Evolutionary conservation across 2,329 filamentous ascomycete genomes (phyloP).

Genomic region (Stemphylium lycopersici): DNA sequence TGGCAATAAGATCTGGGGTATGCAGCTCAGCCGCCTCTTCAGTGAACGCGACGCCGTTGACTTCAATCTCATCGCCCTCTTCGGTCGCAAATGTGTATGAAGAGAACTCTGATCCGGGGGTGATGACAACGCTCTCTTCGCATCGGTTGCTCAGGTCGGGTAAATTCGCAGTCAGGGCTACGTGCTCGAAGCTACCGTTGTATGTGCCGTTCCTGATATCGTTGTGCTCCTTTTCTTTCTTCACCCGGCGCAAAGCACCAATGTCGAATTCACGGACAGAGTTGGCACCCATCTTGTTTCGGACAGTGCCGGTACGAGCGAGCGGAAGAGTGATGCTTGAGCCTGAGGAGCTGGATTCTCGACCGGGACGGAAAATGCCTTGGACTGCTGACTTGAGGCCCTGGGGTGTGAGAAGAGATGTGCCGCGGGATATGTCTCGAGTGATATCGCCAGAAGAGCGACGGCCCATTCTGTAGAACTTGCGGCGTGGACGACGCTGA

Average conservation of each 20-base stretch:
- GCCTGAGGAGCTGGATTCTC: slow-evolving; percentile 40
- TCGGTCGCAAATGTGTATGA: slow-evolving; percentile 33
- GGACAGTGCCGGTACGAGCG: slow-evolving; percentile 32
- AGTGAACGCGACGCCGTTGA: slow-evolving; percentile 60
- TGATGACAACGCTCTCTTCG: slow-evolving; percentile 8
- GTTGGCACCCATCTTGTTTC: slow-evolving; percentile 13
- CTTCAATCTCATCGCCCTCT: slow-evolving; percentile 54
- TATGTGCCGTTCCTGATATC: slow-evolving; percentile 29
- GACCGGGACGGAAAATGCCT: slow-evolving; percentile 33
- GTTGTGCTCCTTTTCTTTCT: slow-evolving; percentile 33
- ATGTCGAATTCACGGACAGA: slow-evolving; percentile 35
- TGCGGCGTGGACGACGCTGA: slow-evolving; percentile 29
- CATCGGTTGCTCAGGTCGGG: not conserved
- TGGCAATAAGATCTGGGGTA: slow-evolving; percentile 42
- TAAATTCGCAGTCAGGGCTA: not conserved
- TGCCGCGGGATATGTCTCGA: slow-evolving; percentile 21
- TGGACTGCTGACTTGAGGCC: slow-evolving; percentile 39
- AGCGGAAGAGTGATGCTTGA: slow-evolving; percentile 45
- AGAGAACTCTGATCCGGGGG: slow-evolving; percentile 25
- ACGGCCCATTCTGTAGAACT: slow-evolving; percentile 40
- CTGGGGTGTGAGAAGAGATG: slow-evolving; percentile 27
- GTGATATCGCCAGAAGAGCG: slow-evolving; percentile 29
- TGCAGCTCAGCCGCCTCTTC: slow-evolving; percentile 62
- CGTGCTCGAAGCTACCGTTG: slow-evolving; percentile 21
- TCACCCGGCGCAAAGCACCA: slow-evolving; percentile 32